phyloP scores from a whole-genome alignment of 2,329 filamentous ascomycete genomes.

The Fusarium avenaceum region DNA sequence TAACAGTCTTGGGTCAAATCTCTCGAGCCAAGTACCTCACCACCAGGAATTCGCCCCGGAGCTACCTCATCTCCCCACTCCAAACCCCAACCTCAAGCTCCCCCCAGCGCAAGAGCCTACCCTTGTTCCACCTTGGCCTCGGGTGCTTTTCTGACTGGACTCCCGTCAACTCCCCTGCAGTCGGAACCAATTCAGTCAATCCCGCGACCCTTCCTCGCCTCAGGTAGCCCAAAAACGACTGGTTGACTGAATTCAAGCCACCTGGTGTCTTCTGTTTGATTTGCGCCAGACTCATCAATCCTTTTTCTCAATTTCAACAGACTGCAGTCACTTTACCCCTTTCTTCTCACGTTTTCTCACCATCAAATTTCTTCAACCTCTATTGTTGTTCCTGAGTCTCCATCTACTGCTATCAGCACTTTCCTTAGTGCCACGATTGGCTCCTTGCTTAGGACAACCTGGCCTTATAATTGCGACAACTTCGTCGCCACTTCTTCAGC shows the following conservation, averaged over 20 bases:
- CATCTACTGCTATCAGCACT: slow-evolving; percentile 25
- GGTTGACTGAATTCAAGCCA: slow-evolving; percentile 50
- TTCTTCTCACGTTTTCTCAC: slow-evolving; percentile 40
- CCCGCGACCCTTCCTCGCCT: slow-evolving; percentile 49
- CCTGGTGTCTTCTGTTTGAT: slow-evolving; percentile 51
- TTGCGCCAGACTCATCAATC: slow-evolving; percentile 46
- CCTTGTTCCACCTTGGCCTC: slow-evolving; percentile 31
- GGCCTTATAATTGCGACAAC: slow-evolving; percentile 51
- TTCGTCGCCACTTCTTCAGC: slow-evolving; percentile 32
- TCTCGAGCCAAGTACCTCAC: slow-evolving; percentile 24
- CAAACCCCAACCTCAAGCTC: slow-evolving; percentile 18
- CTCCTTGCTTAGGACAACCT: slow-evolving; percentile 50
- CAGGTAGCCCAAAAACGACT: slow-evolving; percentile 49
- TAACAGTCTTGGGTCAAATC: slow-evolving; percentile 25
- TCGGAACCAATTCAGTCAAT: slow-evolving; percentile 42
- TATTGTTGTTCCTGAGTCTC: slow-evolving; percentile 6
- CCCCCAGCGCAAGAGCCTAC: slow-evolving; percentile 6
- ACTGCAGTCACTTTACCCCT: slow-evolving; percentile 31
- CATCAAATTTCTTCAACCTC: slow-evolving; percentile 11
- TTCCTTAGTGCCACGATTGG: slow-evolving; percentile 36
- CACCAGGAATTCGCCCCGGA: slow-evolving; percentile 19
- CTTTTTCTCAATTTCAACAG: slow-evolving; percentile 23
- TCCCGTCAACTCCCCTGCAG: slow-evolving; percentile 48
- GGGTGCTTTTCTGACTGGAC: slow-evolving; percentile 40
- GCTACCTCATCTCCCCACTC: slow-evolving; percentile 34